These are phyloP conservation scores for Cryphonectria radicalis DNA, from an alignment of 2,329 filamentous ascomycete genomes.

Conservation along the genomic window DNA sequence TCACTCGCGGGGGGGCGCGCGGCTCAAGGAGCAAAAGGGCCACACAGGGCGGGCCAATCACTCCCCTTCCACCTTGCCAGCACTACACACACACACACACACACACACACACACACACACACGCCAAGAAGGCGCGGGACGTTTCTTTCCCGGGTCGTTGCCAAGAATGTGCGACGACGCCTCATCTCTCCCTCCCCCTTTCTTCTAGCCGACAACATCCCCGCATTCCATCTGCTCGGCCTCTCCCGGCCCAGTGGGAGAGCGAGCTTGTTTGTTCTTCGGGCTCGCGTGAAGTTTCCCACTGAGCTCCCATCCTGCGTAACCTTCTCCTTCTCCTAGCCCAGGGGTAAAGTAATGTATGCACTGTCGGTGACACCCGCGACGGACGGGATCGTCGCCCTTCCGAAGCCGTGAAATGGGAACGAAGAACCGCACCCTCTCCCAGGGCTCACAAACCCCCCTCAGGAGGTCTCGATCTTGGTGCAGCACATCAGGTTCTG, in stretches of 20 bases:
- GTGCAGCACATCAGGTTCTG: constrained; percentile 58
- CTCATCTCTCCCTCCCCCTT: background rate
- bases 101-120: background rate
- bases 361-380: background rate
- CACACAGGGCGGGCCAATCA: background rate
- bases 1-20: background rate
- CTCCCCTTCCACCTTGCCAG: background rate
- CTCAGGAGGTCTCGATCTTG: constrained; percentile 22
- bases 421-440: background rate
- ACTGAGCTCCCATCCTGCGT: background rate
- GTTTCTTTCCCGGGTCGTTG: background rate
- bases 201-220: background rate
- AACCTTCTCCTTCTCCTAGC: background rate
- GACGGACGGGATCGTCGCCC: background rate
- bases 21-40: background rate
- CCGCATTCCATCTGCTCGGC: background rate
- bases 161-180: background rate
- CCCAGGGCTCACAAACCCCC: background rate
- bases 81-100: background rate
- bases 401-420: background rate
- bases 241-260: background rate
- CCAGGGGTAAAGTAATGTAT: background rate
- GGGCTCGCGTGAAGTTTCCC: background rate
- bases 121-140: background rate
- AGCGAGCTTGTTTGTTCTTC: background rate